A percentile compares a stretch with the other conserved stretches of the same genome.
phyloP scores from a whole-genome alignment of 2,329 filamentous ascomycete genomes.

The Orbilia brochopaga region DNA sequence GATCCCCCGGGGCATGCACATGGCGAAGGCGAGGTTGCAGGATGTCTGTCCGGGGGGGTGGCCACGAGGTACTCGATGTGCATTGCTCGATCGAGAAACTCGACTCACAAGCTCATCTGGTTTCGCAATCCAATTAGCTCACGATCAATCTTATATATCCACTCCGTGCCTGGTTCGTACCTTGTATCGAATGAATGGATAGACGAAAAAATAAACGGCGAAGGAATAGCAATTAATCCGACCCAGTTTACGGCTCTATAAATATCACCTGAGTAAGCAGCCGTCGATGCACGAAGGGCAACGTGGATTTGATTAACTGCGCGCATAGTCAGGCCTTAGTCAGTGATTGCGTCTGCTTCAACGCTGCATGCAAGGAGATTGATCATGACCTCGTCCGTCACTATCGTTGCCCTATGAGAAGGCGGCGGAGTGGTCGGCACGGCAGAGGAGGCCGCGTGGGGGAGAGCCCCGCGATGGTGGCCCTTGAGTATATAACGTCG shows the following conservation, averaged over 20 bases:
- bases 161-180: constrained; percentile 20
- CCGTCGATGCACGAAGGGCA: not conserved
- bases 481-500: no score
- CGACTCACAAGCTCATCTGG: no score
- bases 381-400: not conserved
- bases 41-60: constrained; percentile 23
- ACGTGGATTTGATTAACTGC: no score
- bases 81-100: not conserved
- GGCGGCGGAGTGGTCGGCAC: no score
- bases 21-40: not conserved
- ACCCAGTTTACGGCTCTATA: constrained; percentile 7
- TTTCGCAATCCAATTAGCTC: constrained; percentile 21
- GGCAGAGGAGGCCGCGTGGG: no score
- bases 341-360: not conserved
- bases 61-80: constrained; percentile 37
- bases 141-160: constrained; percentile 48
- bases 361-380: not conserved
- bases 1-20: constrained; percentile 1
- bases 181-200: constrained; percentile 5
- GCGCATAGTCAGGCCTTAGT: not conserved
- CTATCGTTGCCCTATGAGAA: not conserved
- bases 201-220: not conserved
- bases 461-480: no score
- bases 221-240: constrained; percentile 9
- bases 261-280: not conserved